Evolutionary conservation across 2,329 filamentous ascomycete species (phyloP), one percentile per base, ranked within the genome.

Genomic region (Sporothrix inflata): DNA sequence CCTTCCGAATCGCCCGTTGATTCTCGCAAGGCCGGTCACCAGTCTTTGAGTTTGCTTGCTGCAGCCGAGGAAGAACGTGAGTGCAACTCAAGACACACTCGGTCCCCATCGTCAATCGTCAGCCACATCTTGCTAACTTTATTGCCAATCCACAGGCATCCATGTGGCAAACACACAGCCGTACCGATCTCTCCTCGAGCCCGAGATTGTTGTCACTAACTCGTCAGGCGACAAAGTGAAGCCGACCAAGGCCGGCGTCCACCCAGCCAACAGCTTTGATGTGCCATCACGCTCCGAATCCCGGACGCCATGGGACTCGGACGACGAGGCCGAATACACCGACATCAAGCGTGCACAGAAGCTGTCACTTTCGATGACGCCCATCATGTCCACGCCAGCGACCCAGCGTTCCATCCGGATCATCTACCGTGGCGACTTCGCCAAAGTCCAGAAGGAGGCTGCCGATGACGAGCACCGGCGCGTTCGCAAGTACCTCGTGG

Each of bases 401-500:
- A 88, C 90, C 0, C 91, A 95, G 79, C 91, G 96, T 49, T 92
- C 93, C 11, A 92, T 98, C 34, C 91, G 94, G 24, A 96, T 97
- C 74, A 92, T 98, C 73, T 91, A 97, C 75, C 91, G 96, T 16
- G 96, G 96, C 51, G 93, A 98, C 76, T 98, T 93, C 79, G 83
- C 84, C 67, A 88, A 89, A 76, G 91, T 97, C 75, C 90, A 92
- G 57, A 87, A 91, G 75, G 90, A 94, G 77, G 92, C 92, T 0
- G 61, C 66, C 3, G 90, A 94, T 72, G 91, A 93, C 14, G 93
- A 94, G 69, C 87, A 93, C 67, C 89, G 92, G 67, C 89, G 92
- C 70, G 88, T 95, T 74, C 89, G 96, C 70, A 97, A 96, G 77
- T 99, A 98, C 79, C 84, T 99, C 19, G 94, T 98, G n/a, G 95